These are phyloP conservation scores for Pulveroboletus ridleyi DNA, from an alignment of 1,284 basidiomycete genomes.

Conservation along the genomic window DNA sequence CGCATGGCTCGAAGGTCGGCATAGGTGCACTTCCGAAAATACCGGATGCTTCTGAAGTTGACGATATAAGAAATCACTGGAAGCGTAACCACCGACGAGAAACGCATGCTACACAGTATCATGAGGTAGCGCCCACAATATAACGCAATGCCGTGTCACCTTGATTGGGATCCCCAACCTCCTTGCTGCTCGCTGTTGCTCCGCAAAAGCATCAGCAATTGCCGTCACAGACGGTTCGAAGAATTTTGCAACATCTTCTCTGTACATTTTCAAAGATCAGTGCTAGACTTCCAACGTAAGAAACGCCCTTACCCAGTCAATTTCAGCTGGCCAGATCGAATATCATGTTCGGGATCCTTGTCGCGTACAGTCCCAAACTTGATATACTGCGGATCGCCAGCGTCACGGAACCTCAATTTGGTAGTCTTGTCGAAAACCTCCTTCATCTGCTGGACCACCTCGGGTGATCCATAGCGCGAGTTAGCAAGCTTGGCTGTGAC, in stretches of 20 bases:
- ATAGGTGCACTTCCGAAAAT: too few species aligned
- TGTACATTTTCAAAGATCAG: conserved; percentile 24
- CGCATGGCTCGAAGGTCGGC: too few species aligned
- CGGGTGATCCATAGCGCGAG: conserved; percentile 22
- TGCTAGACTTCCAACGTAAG: neutral
- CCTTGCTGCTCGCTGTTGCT: conserved; percentile 36
- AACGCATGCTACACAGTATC: too few species aligned
- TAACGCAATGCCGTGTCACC: conserved; percentile 24
- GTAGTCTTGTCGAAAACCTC: conserved; percentile 54
- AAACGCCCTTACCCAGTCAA: neutral
- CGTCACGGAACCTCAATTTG: conserved; percentile 49
- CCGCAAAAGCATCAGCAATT: conserved; percentile 45
- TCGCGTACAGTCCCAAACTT: conserved; percentile 52
- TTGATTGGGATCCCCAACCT: conserved; percentile 36
- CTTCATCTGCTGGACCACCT: conserved; percentile 44
- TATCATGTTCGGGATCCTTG: conserved; percentile 46
- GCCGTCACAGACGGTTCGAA: conserved; percentile 51
- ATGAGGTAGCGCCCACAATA: conserved; percentile 44
- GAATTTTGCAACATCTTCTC: conserved; percentile 45
- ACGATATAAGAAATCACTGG: too few species aligned
- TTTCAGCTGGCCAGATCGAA: conserved; percentile 45
- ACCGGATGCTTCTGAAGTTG: too few species aligned
- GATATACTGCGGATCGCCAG: conserved; percentile 48
- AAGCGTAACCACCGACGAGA: too few species aligned
- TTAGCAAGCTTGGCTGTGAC: conserved; percentile 35